phyloP scores from a whole-genome alignment of 495 filamentous ascomycete species.

The Cudoniella acicularis region DNA sequence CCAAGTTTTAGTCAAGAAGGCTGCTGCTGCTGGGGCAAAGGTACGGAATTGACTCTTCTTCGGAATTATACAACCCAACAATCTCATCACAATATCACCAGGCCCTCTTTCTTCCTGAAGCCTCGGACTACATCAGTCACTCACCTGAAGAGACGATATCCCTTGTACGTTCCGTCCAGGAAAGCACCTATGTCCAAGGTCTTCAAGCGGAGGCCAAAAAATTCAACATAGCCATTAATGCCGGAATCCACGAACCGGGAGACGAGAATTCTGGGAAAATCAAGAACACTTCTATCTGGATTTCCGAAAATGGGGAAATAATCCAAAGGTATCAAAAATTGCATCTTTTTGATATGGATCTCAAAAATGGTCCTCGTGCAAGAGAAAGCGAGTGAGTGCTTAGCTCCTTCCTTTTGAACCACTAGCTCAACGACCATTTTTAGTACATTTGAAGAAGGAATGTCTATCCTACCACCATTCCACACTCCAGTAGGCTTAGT shows the following conservation, averaged over 20 bases:
- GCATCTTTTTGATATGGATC: constrained; percentile 74
- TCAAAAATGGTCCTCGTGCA: constrained; percentile 60
- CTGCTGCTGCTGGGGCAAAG: constrained; percentile 71
- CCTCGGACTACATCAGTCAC: constrained; percentile 78
- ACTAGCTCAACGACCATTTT: neutral
- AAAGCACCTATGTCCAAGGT: constrained; percentile 63
- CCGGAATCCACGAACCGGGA: constrained; percentile 81
- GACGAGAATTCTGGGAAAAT: constrained; percentile 42
- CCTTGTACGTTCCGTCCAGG: constrained; percentile 55
- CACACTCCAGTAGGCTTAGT: constrained; percentile 68
- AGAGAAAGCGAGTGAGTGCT: constrained; percentile 27
- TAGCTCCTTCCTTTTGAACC: neutral
- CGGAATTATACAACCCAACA: neutral
- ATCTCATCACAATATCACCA: constrained; percentile 26
- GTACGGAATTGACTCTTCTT: constrained; percentile 36
- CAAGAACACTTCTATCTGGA: constrained; percentile 67
- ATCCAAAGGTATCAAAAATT: constrained; percentile 69
- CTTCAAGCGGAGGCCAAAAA: constrained; percentile 62
- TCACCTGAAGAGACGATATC: constrained; percentile 61
- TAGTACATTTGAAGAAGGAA: constrained; percentile 42
- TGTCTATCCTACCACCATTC: constrained; percentile 61
- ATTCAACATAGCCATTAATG: constrained; percentile 67
- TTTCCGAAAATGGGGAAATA: constrained; percentile 59
- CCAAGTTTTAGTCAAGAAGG: constrained; percentile 64
- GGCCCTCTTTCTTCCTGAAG: constrained; percentile 91